A percentile compares a stretch with the other conserved stretches of the same genome.
These are phyloP conservation scores for Artemisia annua DNA, from an alignment of 129 eudicot genomes.

Conservation along the genomic window DNA sequence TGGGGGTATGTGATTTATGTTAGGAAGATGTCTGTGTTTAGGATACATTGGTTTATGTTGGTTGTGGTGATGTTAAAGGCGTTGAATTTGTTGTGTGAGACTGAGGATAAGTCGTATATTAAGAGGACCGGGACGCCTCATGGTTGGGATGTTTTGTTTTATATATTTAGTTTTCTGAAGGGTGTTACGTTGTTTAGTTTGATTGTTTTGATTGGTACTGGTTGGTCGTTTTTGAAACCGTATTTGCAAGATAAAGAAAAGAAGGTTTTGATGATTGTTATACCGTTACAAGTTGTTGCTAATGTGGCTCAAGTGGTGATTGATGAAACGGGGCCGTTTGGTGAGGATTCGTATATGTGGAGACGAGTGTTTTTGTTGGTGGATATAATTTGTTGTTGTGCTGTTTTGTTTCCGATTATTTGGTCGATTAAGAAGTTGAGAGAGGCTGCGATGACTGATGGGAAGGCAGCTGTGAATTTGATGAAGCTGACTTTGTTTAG, in stretches of 20 bases:
- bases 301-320: slow-evolving; percentile 59
- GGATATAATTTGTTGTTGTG: slow-evolving; percentile 55
- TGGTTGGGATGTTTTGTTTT: slow-evolving; percentile 64
- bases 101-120: slow-evolving; percentile 55
- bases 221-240: slow-evolving; percentile 57
- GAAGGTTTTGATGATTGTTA: slow-evolving; percentile 53
- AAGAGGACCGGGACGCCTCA: slow-evolving; percentile 48
- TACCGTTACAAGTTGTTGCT: slow-evolving; percentile 56
- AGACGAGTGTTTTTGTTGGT: slow-evolving; percentile 53
- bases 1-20: slow-evolving; percentile 39
- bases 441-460: slow-evolving; percentile 56
- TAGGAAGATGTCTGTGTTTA: slow-evolving; percentile 30
- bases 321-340: slow-evolving; percentile 58
- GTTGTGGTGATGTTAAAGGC: slow-evolving; percentile 43
- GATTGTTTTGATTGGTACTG: slow-evolving; percentile 60
- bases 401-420: slow-evolving; percentile 55
- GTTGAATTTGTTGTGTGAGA: slow-evolving; percentile 44
- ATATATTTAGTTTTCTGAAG: slow-evolving; percentile 52
- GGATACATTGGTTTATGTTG: slow-evolving; percentile 54
- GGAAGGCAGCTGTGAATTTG: slow-evolving; percentile 60
- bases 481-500: slow-evolving; percentile 61
- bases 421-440: slow-evolving; percentile 59
- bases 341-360: slow-evolving; percentile 46
- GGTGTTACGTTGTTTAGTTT: slow-evolving; percentile 51
- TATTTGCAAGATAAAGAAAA: slow-evolving; percentile 53